Conservation (phyloP, 257 asterid species). For the Parsonsia alboflavescens region DNA sequence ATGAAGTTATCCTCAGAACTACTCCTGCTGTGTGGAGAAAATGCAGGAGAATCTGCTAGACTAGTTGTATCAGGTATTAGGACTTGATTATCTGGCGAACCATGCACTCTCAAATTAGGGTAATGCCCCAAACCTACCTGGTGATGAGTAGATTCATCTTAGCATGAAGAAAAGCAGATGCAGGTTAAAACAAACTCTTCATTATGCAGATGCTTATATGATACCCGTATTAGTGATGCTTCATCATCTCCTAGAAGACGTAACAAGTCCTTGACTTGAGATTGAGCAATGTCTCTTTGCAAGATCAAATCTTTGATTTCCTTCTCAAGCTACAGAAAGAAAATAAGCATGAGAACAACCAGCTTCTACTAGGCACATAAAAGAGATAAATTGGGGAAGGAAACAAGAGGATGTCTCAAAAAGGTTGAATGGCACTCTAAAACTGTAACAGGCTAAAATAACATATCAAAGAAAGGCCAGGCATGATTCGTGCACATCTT, state of each 20-base stretch:
- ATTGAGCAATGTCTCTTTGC: constrained; percentile 82
- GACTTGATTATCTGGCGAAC: constrained; percentile 36
- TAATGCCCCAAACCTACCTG: constrained; percentile 65
- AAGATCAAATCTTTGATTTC: constrained; percentile 61
- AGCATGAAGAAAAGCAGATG: constrained; percentile 7
- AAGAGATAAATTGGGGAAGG: not conserved
- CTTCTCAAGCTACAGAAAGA: constrained; percentile 59
- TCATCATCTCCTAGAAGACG: constrained; percentile 52
- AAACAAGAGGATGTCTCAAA: not conserved
- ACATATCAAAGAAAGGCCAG: not conserved
- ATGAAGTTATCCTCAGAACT: constrained; percentile 59
- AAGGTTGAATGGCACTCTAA: not conserved
- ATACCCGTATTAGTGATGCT: constrained; percentile 44
- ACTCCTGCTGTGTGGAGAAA: constrained; percentile 58
- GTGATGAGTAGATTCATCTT: constrained; percentile 14
- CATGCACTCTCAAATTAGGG: constrained; percentile 57
- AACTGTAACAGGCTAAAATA: not conserved
- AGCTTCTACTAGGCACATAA: not conserved
- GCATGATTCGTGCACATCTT: not conserved
- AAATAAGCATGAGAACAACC: constrained; percentile 4
- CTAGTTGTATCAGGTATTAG: constrained; percentile 31
- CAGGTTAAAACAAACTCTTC: not conserved
- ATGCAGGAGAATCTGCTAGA: constrained; percentile 28
- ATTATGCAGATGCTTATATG: constrained; percentile 15
- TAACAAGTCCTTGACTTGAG: constrained; percentile 66